A percentile compares a stretch with the other conserved stretches of the same genome.
Evolutionary conservation across 169 alveolate genomes (phyloP).

Genomic region (Pseudocohnilembus persalinus): DNA sequence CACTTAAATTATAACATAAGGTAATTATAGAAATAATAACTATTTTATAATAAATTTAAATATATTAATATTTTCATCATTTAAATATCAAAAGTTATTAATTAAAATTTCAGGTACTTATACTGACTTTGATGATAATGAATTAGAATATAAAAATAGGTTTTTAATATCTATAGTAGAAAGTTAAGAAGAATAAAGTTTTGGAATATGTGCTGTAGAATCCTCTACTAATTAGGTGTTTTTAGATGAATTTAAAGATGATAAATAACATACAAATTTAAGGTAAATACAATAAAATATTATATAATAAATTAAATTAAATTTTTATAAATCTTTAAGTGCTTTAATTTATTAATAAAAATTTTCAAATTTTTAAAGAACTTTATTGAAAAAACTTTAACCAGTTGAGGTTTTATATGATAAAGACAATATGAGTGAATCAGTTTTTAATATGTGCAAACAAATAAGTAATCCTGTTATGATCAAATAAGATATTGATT

Average conservation of each 20-base stretch:
- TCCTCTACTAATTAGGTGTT: conserved; percentile 58
- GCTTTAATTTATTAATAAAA: too few relatives aligned
- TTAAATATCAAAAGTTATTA: too few relatives aligned
- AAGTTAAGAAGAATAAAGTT: conserved; percentile 35
- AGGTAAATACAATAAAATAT: not conserved
- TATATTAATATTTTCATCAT: too few relatives aligned
- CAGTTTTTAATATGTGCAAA: conserved; percentile 26
- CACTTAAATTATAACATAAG: conserved; percentile 61
- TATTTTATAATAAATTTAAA: too few relatives aligned
- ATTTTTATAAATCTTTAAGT: too few relatives aligned
- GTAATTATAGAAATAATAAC: not conserved
- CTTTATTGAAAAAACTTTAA: conserved; percentile 54
- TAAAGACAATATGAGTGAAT: conserved; percentile 45
- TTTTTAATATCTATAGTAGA: conserved; percentile 21
- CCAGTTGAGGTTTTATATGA: conserved; percentile 62
- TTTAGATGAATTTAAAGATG: conserved; percentile 56
- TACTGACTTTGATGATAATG: conserved; percentile 46
- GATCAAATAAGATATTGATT: conserved; percentile 1
- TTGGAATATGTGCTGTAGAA: conserved; percentile 62
- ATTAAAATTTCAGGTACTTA: conserved; percentile 53
- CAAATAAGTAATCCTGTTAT: conserved; percentile 30
- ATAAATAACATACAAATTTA: conserved; percentile 3
- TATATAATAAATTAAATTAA: too few relatives aligned
- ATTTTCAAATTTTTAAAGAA: conserved; percentile 46
- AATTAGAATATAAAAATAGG: conserved; percentile 8